Evolutionary conservation across 169 alveolate species (phyloP).

Genomic region (Eimeria necatrix): DNA sequence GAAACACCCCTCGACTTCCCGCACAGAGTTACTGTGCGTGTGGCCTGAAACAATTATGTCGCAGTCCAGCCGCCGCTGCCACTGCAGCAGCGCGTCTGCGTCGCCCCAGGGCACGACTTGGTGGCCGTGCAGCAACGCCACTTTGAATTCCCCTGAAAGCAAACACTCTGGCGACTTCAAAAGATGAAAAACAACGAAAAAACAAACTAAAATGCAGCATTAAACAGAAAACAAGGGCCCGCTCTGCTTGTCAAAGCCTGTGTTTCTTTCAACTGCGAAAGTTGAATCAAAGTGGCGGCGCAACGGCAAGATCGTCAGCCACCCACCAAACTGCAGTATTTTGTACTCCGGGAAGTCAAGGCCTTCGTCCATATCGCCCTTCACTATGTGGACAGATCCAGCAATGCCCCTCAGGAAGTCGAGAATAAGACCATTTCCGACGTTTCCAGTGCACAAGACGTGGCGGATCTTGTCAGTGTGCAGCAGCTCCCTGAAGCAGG

Average conservation of each 20-base stretch:
- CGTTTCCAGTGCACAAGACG: slow-evolving; percentile 92
- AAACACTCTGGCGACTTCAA: neutral
- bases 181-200: neutral
- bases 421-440: slow-evolving; percentile 91
- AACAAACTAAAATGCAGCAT: neutral
- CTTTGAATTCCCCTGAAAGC: slow-evolving; percentile 92
- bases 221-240: neutral
- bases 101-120: slow-evolving; percentile 97
- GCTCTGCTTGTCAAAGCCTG: too few species aligned
- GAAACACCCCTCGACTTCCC: slow-evolving; percentile 92
- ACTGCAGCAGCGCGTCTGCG: slow-evolving; percentile 90
- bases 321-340: slow-evolving; percentile 88
- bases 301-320: neutral
- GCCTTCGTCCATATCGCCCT: slow-evolving; percentile 94
- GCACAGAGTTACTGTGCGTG: slow-evolving; percentile 91
- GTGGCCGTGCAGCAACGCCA: slow-evolving; percentile 97
- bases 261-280: too few species aligned
- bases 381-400: slow-evolving; percentile 92
- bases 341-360: slow-evolving; percentile 91
- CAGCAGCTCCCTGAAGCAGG: slow-evolving; percentile 93
- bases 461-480: slow-evolving; percentile 91
- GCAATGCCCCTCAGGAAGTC: slow-evolving; percentile 94
- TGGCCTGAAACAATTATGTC: slow-evolving; percentile 95
- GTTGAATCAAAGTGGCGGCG: neutral
- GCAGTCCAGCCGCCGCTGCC: slow-evolving; percentile 93